Evolutionary conservation across 2,329 filamentous ascomycete species (phyloP).

Genomic region (Cladophialophora psammophila): DNA sequence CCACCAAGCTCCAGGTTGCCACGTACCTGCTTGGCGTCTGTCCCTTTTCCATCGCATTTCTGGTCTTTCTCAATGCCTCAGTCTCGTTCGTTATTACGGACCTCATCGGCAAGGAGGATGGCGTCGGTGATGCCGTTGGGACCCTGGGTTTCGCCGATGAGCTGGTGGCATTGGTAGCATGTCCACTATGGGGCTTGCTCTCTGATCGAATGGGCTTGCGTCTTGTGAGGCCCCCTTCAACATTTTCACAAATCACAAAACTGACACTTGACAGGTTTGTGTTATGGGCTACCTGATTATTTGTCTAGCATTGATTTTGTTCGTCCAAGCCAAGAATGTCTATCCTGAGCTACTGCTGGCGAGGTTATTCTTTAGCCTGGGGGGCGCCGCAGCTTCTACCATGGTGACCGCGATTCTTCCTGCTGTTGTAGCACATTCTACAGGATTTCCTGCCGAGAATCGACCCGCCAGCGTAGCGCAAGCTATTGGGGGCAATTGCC

Average conservation of each 20-base stretch:
- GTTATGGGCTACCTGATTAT: slow-evolving; percentile 84
- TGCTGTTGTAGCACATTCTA: slow-evolving; percentile 55
- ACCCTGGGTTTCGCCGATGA: slow-evolving; percentile 60
- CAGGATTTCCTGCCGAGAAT: slow-evolving; percentile 37
- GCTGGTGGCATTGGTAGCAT: slow-evolving; percentile 56
- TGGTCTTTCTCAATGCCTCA: slow-evolving; percentile 71
- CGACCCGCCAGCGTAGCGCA: slow-evolving; percentile 14
- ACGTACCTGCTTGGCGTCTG: slow-evolving; percentile 69
- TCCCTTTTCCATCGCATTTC: slow-evolving; percentile 70
- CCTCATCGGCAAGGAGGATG: slow-evolving; percentile 62
- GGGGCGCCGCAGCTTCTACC: slow-evolving; percentile 90
- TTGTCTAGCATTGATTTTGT: slow-evolving; percentile 75
- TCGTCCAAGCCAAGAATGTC: slow-evolving; percentile 85
- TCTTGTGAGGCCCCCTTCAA: slow-evolving; percentile 47
- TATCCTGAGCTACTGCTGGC: slow-evolving; percentile 89
- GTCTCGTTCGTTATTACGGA: slow-evolving; percentile 71
- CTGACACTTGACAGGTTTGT: slow-evolving; percentile 49
- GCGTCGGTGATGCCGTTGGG: slow-evolving; percentile 68
- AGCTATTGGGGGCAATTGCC: slow-evolving; percentile 41
- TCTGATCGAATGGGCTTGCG: slow-evolving; percentile 59
- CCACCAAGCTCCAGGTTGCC: slow-evolving; percentile 62
- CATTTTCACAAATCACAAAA: slow-evolving; percentile 1
- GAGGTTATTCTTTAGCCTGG: slow-evolving; percentile 85
- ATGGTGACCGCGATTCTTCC: slow-evolving; percentile 98
- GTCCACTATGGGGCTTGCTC: slow-evolving; percentile 58